Evolutionary conservation across 371 early-diverging fungal genomes (phyloP).

Genomic region (Cladochytrium tenue): DNA sequence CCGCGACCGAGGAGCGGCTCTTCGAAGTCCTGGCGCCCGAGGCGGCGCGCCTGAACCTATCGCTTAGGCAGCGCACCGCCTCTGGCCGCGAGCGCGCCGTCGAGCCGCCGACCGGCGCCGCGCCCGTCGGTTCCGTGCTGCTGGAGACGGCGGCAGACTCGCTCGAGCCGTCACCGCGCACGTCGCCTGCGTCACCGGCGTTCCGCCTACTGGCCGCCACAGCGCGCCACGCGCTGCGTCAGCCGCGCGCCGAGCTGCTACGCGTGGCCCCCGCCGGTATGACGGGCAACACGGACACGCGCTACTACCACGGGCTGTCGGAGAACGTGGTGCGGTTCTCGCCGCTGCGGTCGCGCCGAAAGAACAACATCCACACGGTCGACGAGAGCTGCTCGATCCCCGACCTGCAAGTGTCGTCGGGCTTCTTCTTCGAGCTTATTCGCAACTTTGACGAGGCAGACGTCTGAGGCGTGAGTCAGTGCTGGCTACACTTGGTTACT

Average conservation of each 20-base stretch:
- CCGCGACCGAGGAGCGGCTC: constrained; percentile 14
- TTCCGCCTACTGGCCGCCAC: constrained; percentile 12
- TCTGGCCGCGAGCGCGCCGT: not conserved
- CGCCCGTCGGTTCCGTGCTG: constrained; percentile 10
- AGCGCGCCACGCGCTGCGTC: constrained; percentile 8
- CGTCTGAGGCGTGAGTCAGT: too few relatives aligned
- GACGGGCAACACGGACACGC: constrained; percentile 35
- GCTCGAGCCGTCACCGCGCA: constrained; percentile 24
- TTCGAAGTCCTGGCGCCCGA: not conserved
- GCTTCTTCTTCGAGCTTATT: constrained; percentile 39
- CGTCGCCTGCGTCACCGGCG: not conserved
- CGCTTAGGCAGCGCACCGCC: constrained; percentile 2
- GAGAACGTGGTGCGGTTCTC: constrained; percentile 17
- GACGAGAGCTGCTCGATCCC: constrained; percentile 30
- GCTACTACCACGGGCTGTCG: constrained; percentile 9
- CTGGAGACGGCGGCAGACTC: constrained; percentile 10
- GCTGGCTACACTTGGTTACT: too few relatives aligned
- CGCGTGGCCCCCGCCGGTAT: constrained; percentile 30
- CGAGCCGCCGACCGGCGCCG: constrained; percentile 6
- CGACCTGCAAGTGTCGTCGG: constrained; percentile 18
- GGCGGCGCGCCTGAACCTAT: constrained; percentile 7
- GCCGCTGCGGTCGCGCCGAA: constrained; percentile 14
- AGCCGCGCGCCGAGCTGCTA: constrained; percentile 5
- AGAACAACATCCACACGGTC: constrained; percentile 33
- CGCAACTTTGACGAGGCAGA: constrained; percentile 24